A percentile compares a stretch with the other conserved stretches of the same genome.
These are phyloP conservation scores for Saccharomycopsis fibuligera DNA, from an alignment of 805 yeast genomes.

Conservation along the genomic window DNA sequence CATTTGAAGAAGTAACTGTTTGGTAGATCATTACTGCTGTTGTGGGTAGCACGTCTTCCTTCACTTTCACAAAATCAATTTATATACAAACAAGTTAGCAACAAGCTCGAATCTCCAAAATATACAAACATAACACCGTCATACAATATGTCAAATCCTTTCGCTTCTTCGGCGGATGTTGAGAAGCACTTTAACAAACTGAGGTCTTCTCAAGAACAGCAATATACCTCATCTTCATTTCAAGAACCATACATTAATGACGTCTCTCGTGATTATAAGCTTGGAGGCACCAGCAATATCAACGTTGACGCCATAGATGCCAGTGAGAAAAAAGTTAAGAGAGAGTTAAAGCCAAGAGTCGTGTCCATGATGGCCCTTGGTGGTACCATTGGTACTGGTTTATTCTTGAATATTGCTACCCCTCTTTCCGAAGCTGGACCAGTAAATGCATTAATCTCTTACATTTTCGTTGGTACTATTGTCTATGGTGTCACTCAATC, in stretches of 20 bases:
- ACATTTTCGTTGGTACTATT: constrained; percentile 54
- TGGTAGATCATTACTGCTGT: too few species aligned
- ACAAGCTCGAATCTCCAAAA: too few species aligned
- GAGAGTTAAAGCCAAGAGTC: constrained; percentile 57
- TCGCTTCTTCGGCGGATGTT: too few species aligned
- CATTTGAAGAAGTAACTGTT: too few species aligned
- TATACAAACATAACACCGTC: too few species aligned
- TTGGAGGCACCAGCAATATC: background rate
- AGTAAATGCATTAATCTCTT: constrained; percentile 53
- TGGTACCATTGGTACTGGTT: constrained; percentile 70
- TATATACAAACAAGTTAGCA: too few species aligned
- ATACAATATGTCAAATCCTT: too few species aligned
- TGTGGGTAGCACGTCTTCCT: too few species aligned
- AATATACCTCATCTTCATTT: background rate
- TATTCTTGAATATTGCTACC: constrained; percentile 55
- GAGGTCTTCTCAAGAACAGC: background rate
- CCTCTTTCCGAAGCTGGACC: constrained; percentile 56
- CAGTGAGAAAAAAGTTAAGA: constrained; percentile 41
- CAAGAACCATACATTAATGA: background rate
- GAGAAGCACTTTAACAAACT: background rate
- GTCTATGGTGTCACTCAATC: constrained; percentile 58
- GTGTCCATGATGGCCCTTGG: constrained; percentile 69
- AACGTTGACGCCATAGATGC: too few species aligned
- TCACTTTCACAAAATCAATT: too few species aligned
- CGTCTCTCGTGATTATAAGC: constrained; percentile 1